Evolutionary conservation across 192 early-diverging fungal genomes (phyloP).

Genomic region (Podila clonocystis): DNA sequence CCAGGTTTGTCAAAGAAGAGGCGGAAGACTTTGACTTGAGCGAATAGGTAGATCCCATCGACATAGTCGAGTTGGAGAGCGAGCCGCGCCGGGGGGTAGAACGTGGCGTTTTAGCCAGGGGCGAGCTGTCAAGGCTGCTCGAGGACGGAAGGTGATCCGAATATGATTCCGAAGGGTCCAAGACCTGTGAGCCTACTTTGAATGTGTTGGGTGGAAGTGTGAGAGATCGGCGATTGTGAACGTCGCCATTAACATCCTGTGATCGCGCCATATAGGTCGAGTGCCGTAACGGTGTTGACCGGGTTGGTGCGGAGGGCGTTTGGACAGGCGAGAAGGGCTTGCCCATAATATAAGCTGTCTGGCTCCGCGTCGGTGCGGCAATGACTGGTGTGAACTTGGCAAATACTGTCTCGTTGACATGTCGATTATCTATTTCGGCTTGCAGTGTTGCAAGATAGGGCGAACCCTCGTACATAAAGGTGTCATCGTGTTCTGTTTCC

Average conservation of each 20-base stretch:
- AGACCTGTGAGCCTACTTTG: no score
- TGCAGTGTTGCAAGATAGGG: constrained; percentile 35
- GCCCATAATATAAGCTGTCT: constrained; percentile 47
- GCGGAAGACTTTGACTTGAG: constrained; percentile 30
- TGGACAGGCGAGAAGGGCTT: neutral
- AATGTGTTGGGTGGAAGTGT: no score
- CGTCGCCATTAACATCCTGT: no score
- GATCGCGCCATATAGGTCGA: no score
- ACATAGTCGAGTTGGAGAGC: constrained; percentile 4
- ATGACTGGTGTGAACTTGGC: constrained; percentile 45
- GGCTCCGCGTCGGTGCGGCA: constrained; percentile 43
- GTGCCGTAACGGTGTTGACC: no score
- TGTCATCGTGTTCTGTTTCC: constrained; percentile 11
- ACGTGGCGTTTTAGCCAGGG: no score
- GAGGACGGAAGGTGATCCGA: no score
- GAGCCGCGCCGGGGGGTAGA: constrained; percentile 13
- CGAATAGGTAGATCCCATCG: constrained; percentile 8
- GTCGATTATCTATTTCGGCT: constrained; percentile 58
- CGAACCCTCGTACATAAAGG: constrained; percentile 34
- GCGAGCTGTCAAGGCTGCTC: no score
- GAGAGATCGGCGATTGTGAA: no score
- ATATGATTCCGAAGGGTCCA: no score
- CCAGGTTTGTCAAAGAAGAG: constrained; percentile 13
- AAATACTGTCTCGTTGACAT: constrained; percentile 67
- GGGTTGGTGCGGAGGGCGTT: no score